Conservation (phyloP, 139 green algal genomes). For the Auxenochlorella pyrenoidosa region DNA sequence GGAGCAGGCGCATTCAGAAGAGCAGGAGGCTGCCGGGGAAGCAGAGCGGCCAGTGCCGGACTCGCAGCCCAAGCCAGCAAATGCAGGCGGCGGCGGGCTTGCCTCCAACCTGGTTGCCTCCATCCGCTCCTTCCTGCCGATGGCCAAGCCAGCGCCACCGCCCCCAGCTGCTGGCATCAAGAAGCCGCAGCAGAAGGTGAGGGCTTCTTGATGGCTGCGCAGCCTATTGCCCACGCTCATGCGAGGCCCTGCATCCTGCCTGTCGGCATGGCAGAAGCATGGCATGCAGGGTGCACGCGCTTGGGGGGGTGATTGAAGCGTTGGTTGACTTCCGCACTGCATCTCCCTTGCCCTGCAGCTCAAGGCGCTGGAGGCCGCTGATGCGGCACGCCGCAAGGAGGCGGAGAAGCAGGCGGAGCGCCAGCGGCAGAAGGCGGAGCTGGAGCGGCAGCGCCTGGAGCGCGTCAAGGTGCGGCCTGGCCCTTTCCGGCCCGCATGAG, state of each 20-base stretch:
- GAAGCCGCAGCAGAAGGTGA: constrained; percentile 35
- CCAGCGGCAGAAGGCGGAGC: constrained; percentile 59
- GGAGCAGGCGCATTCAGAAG: not conserved
- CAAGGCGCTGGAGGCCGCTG: constrained; percentile 74
- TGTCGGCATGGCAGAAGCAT: not conserved
- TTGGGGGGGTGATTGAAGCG: not conserved
- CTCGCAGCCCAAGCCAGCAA: not conserved
- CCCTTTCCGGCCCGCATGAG: not conserved
- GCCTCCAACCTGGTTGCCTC: constrained; percentile 70
- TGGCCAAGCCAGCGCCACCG: constrained; percentile 41
- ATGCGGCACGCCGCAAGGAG: constrained; percentile 64
- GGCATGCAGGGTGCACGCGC: too few relatives aligned
- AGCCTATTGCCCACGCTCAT: too few relatives aligned
- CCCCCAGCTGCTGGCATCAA: constrained; percentile 69
- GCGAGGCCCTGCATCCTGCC: too few relatives aligned
- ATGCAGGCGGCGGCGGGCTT: constrained; percentile 19
- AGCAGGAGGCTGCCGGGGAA: not conserved
- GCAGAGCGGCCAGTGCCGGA: not conserved
- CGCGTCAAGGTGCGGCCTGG: constrained; percentile 40
- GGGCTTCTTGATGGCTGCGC: too few relatives aligned
- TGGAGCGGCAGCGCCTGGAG: constrained; percentile 45
- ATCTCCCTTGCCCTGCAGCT: constrained; percentile 53
- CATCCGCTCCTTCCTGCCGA: constrained; percentile 77
- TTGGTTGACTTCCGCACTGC: not conserved
- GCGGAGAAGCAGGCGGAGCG: constrained; percentile 51